Evolutionary conservation across 306 rosid genomes (phyloP), one percentile per base, ranked within the genome.

Genomic region (Corylus heterophylla): DNA sequence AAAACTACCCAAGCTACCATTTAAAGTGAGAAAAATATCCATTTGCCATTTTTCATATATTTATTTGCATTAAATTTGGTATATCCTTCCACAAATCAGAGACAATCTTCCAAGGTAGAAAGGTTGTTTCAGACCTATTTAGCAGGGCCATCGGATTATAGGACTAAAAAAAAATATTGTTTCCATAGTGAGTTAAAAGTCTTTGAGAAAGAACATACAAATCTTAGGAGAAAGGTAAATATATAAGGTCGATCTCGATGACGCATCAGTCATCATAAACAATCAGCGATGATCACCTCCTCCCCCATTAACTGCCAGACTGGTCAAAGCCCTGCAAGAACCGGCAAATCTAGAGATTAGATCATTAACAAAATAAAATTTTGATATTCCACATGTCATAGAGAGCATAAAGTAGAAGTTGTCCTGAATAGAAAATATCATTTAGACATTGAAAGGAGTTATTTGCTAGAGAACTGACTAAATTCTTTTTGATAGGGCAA

Each of bases 271-370:
- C 45, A 42, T 42, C 87, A 29, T 49, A 0, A 69, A 73, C 76
- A 63, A 82, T 93, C 89, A 89, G 61, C 73, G 92, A 86, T 83
- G 82, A 73, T 88, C 89, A 71, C 89, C 85, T 85, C 88, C 85
- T 80, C 89, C 87, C 75, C 94, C 89, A 55, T 85, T 87, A 62
- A 74, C 85, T 48, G 81, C 73, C 56, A 73, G 67, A 31, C 81
- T 44, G 69, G 89, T 81, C 52, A 72, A 69, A 85, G 91, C 87
- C 92, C 98, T 93, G 92, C 83, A 74, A 81, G 73, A 56, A 77
- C 77, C 86, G 84, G 37, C 68, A 81, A 85, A 71, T 73, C 16
- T 71, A 58, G 13, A 61, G 50, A 78, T 55, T 27, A 29, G 12
- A 52, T 72, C 74, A 51, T 54, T 54, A 63, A 72, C 27, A 55